A percentile compares a stretch with the other conserved stretches of the same genome.
phyloP scores from a whole-genome alignment of 2,329 filamentous ascomycete genomes.

The Metarhizium sp. region DNA sequence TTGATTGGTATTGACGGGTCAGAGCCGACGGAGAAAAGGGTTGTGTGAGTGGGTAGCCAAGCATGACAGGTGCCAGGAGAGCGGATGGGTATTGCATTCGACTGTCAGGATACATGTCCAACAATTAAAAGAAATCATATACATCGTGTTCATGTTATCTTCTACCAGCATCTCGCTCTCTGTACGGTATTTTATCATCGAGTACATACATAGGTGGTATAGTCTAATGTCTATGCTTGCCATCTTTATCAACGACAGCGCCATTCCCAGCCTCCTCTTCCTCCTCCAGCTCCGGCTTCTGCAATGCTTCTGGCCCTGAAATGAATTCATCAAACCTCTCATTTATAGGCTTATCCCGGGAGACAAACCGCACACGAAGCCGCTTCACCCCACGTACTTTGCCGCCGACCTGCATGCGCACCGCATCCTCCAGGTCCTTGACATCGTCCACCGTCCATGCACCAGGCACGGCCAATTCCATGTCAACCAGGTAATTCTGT shows the following conservation, averaged over 20 bases:
- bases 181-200: no score
- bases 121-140: no score
- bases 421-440: constrained; percentile 58
- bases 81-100: no score
- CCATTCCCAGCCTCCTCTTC: constrained; percentile 42
- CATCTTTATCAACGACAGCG: constrained; percentile 25
- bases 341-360: constrained; percentile 48
- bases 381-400: constrained; percentile 78
- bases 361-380: constrained; percentile 75
- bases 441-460: constrained; percentile 67
- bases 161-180: no score
- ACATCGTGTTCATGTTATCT: no score
- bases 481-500: constrained; percentile 88
- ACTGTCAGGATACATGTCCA: no score
- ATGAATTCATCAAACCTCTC: constrained; percentile 74
- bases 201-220: background rate
- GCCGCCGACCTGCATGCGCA: constrained; percentile 63
- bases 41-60: background rate
- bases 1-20: background rate
- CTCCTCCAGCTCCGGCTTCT: constrained; percentile 51
- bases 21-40: background rate
- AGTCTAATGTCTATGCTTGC: constrained; percentile 20
- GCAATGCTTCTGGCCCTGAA: constrained; percentile 39
- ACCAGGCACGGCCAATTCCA: constrained; percentile 74
- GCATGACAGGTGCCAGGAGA: no score